Conservation (phyloP, 176 grass and related monocot genomes). For the Ampelocalamus luodianensis region DNA sequence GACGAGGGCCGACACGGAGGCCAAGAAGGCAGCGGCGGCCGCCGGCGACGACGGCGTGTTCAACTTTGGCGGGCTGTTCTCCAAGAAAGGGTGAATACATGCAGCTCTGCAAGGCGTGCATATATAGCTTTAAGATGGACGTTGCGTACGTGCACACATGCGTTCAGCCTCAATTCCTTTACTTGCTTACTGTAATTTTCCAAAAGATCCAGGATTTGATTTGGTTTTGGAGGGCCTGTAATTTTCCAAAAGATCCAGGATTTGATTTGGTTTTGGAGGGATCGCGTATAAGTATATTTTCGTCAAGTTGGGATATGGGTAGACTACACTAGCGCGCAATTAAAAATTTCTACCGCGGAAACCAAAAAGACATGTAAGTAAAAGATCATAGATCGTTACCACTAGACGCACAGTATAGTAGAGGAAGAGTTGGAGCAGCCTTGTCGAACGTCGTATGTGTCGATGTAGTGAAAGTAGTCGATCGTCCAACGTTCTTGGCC, state of each 20-base stretch:
- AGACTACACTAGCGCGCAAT: too few species aligned
- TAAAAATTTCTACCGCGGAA: too few species aligned
- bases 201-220: neutral
- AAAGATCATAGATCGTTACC: too few species aligned
- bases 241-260: neutral
- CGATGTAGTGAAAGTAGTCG: too few species aligned
- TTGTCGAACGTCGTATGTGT: too few species aligned
- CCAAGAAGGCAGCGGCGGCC: neutral
- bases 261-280: neutral
- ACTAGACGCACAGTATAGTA: too few species aligned
- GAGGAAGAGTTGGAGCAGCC: too few species aligned
- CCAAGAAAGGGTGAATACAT: slow-evolving; percentile 41
- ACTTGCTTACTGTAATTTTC: neutral
- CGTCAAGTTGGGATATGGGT: too few species aligned
- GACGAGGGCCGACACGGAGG: neutral
- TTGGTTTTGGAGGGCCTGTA: neutral
- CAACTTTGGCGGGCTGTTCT: slow-evolving; percentile 37
- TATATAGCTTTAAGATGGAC: neutral
- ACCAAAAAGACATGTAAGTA: too few species aligned
- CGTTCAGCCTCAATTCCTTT: neutral
- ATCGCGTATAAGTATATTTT: neutral
- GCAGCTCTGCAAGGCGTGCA: neutral
- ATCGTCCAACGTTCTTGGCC: too few species aligned
- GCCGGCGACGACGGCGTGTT: neutral
- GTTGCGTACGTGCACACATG: neutral